Evolutionary conservation across 495 filamentous ascomycete genomes (phyloP).

Genomic region (Podospora fimiseda): DNA sequence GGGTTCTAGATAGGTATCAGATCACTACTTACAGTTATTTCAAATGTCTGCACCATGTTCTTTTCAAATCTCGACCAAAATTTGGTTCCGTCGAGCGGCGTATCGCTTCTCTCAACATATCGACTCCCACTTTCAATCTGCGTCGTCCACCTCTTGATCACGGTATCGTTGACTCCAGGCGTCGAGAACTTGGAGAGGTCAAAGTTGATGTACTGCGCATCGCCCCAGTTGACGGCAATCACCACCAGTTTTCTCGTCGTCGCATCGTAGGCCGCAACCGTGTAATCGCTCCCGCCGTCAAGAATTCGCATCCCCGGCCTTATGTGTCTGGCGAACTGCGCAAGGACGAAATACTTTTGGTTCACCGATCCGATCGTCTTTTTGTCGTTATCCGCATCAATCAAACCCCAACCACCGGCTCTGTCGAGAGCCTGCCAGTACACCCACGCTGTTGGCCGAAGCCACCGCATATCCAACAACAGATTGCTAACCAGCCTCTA

Average conservation of each 20-base stretch:
- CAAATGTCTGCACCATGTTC: slow-evolving; percentile 27
- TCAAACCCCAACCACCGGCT: slow-evolving; percentile 30
- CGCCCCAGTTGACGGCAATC: slow-evolving; percentile 33
- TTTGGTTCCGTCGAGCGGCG: slow-evolving; percentile 21
- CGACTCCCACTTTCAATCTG: slow-evolving; percentile 26
- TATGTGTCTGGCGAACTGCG: slow-evolving; percentile 33
- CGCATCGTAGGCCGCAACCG: slow-evolving; percentile 32
- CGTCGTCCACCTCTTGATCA: slow-evolving; percentile 30
- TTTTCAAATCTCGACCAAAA: slow-evolving; percentile 27
- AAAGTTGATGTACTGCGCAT: slow-evolving; percentile 32
- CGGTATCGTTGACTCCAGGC: slow-evolving; percentile 21
- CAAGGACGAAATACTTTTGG: slow-evolving; percentile 34
- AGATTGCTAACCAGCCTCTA: slow-evolving; percentile 26
- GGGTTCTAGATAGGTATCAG: too few species aligned
- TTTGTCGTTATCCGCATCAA: slow-evolving; percentile 28
- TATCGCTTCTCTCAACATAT: slow-evolving; percentile 26
- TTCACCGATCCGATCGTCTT: slow-evolving; percentile 19
- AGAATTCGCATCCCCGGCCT: slow-evolving; percentile 30
- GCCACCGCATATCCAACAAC: slow-evolving; percentile 31
- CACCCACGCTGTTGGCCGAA: slow-evolving; percentile 35
- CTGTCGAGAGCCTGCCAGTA: slow-evolving; percentile 37
- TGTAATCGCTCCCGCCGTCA: slow-evolving; percentile 28
- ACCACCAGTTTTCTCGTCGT: slow-evolving; percentile 26
- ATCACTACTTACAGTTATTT: slow-evolving; percentile 20
- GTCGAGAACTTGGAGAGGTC: slow-evolving; percentile 26